Conservation (phyloP, 2,329 filamentous ascomycete species). For the Penicillium decumbens region DNA sequence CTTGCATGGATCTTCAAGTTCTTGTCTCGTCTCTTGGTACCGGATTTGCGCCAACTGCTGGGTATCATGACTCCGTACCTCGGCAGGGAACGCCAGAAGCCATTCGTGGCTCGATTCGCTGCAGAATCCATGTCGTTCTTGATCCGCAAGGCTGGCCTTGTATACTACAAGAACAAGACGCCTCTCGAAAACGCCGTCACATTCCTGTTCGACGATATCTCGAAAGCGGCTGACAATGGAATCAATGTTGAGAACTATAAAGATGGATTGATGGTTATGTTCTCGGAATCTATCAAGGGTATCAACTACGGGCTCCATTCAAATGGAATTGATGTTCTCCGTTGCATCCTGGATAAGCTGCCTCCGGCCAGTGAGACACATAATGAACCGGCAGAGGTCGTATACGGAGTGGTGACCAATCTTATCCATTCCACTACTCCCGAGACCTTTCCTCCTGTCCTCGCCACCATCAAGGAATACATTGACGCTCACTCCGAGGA, state of each 20-base stretch:
- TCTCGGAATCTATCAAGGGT: constrained; percentile 72
- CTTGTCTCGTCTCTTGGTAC: constrained; percentile 77
- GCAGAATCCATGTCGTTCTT: constrained; percentile 94
- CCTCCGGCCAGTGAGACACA: constrained; percentile 28
- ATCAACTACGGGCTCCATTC: constrained; percentile 57
- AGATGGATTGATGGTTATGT: constrained; percentile 85
- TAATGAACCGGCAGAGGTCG: constrained; percentile 49
- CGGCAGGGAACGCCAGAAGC: constrained; percentile 74
- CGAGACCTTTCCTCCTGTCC: constrained; percentile 67
- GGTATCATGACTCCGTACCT: constrained; percentile 78
- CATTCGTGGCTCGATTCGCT: constrained; percentile 84
- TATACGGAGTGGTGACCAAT: constrained; percentile 72
- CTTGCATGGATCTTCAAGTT: constrained; percentile 98
- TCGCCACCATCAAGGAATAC: constrained; percentile 57
- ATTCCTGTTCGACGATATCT: constrained; percentile 67
- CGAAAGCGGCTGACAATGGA: constrained; percentile 28
- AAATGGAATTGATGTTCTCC: constrained; percentile 51
- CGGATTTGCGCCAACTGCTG: constrained; percentile 79
- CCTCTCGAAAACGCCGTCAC: constrained; percentile 67
- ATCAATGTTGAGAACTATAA: constrained; percentile 59
- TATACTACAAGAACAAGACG: constrained; percentile 65
- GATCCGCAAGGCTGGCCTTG: constrained; percentile 77
- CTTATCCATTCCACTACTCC: constrained; percentile 74
- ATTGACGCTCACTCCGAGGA: constrained; percentile 34
- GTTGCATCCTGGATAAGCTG: constrained; percentile 45